phyloP scores from a whole-genome alignment of 129 eudicot species.

The Artemisia tridentata region DNA sequence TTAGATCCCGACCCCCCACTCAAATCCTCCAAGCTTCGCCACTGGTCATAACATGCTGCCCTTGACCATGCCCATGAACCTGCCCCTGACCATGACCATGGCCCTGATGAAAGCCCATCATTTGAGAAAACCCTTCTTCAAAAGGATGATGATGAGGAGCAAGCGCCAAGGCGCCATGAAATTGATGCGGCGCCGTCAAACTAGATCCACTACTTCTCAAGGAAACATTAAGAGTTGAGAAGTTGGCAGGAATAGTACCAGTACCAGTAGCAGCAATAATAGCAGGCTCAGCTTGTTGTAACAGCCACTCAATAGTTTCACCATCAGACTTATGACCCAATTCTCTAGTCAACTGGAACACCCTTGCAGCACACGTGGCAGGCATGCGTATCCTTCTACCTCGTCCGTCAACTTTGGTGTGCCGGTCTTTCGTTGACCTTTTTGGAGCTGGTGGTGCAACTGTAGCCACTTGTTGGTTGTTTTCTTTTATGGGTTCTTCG shows the following conservation, averaged over 20 bases:
- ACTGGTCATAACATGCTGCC: constrained; percentile 45
- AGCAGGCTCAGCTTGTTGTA: constrained; percentile 73
- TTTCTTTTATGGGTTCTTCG: constrained; percentile 42
- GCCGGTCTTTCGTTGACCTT: constrained; percentile 72
- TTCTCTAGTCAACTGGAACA: constrained; percentile 66
- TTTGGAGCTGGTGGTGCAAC: constrained; percentile 44
- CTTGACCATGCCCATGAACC: constrained; percentile 40
- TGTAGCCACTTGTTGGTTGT: not conserved
- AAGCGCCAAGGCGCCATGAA: constrained; percentile 62
- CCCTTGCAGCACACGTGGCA: constrained; percentile 85
- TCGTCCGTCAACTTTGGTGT: constrained; percentile 81
- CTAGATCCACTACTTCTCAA: constrained; percentile 65
- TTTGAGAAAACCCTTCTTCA: constrained; percentile 67
- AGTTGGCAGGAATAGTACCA: constrained; percentile 76
- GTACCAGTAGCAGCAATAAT: constrained; percentile 79
- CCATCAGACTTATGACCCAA: constrained; percentile 77
- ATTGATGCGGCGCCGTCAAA: constrained; percentile 57
- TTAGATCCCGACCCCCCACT: too few relatives aligned
- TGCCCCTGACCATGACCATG: constrained; percentile 42
- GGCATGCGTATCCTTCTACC: constrained; percentile 92
- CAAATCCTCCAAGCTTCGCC: too few relatives aligned
- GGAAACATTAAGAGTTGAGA: constrained; percentile 63
- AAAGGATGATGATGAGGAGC: constrained; percentile 63
- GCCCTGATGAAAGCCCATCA: constrained; percentile 66
- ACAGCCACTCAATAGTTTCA: constrained; percentile 76